Evolutionary conservation across 2,329 filamentous ascomycete genomes (phyloP).

Genomic region (Epichloe sylvatica): DNA sequence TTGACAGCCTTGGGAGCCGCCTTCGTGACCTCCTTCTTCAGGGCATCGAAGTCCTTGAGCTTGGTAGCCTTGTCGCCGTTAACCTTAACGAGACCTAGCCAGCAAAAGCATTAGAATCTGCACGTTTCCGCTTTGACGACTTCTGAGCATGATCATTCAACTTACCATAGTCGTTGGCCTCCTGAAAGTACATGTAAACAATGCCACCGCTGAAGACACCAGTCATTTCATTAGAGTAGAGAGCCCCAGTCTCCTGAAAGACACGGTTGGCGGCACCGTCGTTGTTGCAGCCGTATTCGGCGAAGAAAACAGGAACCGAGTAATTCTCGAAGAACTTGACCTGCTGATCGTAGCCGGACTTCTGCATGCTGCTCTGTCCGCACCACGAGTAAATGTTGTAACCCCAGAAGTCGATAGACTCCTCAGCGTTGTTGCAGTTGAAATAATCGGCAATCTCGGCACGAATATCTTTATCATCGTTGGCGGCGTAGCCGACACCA

Average conservation of each 20-base stretch:
- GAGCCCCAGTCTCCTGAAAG: slow-evolving; percentile 72
- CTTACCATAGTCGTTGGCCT: slow-evolving; percentile 72
- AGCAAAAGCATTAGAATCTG: not conserved
- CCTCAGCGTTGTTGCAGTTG: slow-evolving; percentile 59
- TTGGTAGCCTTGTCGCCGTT: slow-evolving; percentile 45
- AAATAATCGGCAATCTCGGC: slow-evolving; percentile 79
- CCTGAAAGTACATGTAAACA: slow-evolving; percentile 97
- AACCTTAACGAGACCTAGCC: slow-evolving; percentile 51
- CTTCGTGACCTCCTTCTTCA: slow-evolving; percentile 55
- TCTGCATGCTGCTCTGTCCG: slow-evolving; percentile 61
- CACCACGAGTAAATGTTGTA: slow-evolving; percentile 99
- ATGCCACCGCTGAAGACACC: slow-evolving; percentile 87
- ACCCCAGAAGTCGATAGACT: slow-evolving; percentile 89
- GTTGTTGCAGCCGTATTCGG: slow-evolving; percentile 92
- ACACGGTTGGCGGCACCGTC: slow-evolving; percentile 49
- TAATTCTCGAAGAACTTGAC: slow-evolving; percentile 79
- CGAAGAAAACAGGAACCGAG: slow-evolving; percentile 93
- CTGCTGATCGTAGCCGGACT: slow-evolving; percentile 70
- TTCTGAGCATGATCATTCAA: slow-evolving; percentile 5
- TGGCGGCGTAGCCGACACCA: slow-evolving; percentile 90
- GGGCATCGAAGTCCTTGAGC: slow-evolving; percentile 59
- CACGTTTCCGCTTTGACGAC: not conserved
- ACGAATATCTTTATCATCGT: slow-evolving; percentile 78
- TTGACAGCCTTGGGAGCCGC: slow-evolving; percentile 53
- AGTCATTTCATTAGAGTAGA: slow-evolving; percentile 73